Conservation (phyloP, 768 basidiomycete species). For the Naganishia friedmannii region DNA sequence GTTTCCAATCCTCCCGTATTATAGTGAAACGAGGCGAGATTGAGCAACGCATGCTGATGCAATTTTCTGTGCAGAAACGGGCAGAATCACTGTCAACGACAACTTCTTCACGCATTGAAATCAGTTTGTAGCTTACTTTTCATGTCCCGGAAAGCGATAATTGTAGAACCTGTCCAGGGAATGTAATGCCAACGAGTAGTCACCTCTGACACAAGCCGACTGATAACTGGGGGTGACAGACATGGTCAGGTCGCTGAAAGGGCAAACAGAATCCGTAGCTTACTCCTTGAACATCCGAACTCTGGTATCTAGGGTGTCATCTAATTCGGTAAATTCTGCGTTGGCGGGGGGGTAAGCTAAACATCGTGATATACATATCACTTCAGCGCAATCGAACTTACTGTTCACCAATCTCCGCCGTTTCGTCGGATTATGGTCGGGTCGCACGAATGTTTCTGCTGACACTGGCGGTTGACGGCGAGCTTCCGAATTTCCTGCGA, state of each 20-base stretch:
- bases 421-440: neutral
- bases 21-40: conserved; percentile 48
- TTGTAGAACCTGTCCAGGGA: conserved; percentile 49
- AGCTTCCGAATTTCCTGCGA: neutral
- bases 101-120: neutral
- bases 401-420: conserved; percentile 22
- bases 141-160: conserved; percentile 45
- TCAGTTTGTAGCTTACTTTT: conserved; percentile 33
- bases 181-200: conserved; percentile 44
- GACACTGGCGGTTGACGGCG: neutral
- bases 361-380: neutral
- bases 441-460: neutral
- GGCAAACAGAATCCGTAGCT: no score
- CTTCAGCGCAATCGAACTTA: neutral
- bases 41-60: conserved; percentile 51
- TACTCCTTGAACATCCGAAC: conserved; percentile 43
- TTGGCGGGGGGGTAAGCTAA: neutral
- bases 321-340: conserved; percentile 38
- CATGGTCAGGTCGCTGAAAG: no score
- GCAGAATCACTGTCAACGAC: no score
- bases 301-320: conserved; percentile 44
- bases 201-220: conserved; percentile 39
- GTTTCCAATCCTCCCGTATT: conserved; percentile 44
- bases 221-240: conserved; percentile 34
- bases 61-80: conserved; percentile 38